Base-by-base conservation (phyloP, 2,329 filamentous ascomycete genomes). In the Tolypocladium endophyticum region DNA sequence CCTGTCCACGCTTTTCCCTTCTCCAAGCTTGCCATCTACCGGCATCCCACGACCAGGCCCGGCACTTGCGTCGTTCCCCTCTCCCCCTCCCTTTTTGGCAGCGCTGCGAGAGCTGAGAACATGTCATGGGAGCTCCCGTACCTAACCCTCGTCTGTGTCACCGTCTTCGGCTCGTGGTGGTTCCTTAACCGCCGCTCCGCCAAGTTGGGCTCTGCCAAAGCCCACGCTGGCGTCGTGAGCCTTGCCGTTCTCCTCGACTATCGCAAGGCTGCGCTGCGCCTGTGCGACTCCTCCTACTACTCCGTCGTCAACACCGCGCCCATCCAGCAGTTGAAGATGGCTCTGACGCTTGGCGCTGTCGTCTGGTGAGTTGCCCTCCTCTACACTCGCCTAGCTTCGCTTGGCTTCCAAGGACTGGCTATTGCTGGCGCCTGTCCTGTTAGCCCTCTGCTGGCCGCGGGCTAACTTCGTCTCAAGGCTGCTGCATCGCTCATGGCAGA, bases 401-500 rank as follows among this genome's bases (percentile, higher is more conserved):
- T 14, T 23, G 9, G 30, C 50, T 54, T 52, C 28, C 8, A 11
- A n/a, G n/a, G 18, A 11, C 9, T 33, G 7, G 50, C 50, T 8
- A 33, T 33, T 35, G 50, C 12, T 30, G 18, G 30, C 18, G 12
- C 50, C 50, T 50, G 53, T 53, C 39, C 55, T 58, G 35, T 36
- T 54, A 53, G 45, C 30, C 39, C 54, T 60, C 50, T 59, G 57
- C 56, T 43, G 60, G 23, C 28, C 41, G n/a, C 58, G 59, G 39
- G 38, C 56, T 54, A 39, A 55, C 41, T 36, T 56, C 53, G 36
- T 43, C 39, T 58, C 9, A 41, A 94, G 90, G 91, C 82, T 96
- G 62, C 80, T 92, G 61, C 88, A 90, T 72, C 87, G 94, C 70
- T 90, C 91, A 62, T 91, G 89, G 77, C 89, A 92, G 71, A 94